Evolutionary conservation across 2,329 filamentous ascomycete species (phyloP), one percentile per base, ranked within the genome.

Genomic region (Claviceps monticola): DNA sequence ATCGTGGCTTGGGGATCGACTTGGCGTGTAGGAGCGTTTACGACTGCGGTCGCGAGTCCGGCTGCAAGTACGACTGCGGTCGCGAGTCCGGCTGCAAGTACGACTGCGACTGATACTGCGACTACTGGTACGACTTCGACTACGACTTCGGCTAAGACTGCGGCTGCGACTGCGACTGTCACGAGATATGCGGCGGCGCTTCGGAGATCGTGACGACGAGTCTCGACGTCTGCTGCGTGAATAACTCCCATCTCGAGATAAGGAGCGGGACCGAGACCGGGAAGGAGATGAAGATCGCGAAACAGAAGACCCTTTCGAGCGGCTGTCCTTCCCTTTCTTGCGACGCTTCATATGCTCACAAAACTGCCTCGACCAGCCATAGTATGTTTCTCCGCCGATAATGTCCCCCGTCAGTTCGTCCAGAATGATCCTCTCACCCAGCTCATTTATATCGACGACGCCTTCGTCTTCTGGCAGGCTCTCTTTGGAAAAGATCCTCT

Each of bases 351-450:
- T 93, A 61, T 84, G 86, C 57, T 87, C 74, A 63, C 87, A 94
- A 58, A 95, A 93, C 1, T 73, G 72, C 41, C 79, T 76, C 5
- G 88, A 91, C 89, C 89, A 95, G 55, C 88, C 89, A 62, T 94
- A 94, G 64, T 94, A 94, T 1, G 85, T 87, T 56, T 87, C 82
- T 1, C 82, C 83, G 6, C 75, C 73, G 6, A 82, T 63, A 2
- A 83, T 68, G 2, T 84, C 79, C 0, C 82, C 82, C 0, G 79
- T 84, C n/a, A 79, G 69, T 57, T 83, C 79, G 58, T 88, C 81
- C 2, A 79, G 64, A 17, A 82, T 69, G 50, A 88, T 71, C 16
- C 75, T 68, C 62, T 93, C 84, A 11, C 88, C 88, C 53, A 93
- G 72, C 56, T 84, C 81, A 61, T 88, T 84, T n/a, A 91, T 69